Evolutionary conservation across 2,329 filamentous ascomycete genomes (phyloP), one percentile per base, ranked within the genome.

Genomic region (Rachicladosporium sp.): DNA sequence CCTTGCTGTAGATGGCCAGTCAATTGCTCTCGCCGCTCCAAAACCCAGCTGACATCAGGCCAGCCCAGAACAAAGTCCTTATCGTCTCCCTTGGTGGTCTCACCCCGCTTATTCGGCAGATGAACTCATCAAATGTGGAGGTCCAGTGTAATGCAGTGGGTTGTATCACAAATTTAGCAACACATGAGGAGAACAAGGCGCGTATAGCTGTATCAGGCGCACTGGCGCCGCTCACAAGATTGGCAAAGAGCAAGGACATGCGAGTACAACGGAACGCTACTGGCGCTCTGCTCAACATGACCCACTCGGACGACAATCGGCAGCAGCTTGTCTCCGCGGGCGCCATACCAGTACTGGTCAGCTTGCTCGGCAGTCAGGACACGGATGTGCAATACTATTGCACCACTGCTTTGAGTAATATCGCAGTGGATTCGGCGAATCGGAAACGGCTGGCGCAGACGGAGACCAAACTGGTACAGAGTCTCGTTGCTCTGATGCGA

Each of bases 351-450:
- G 89, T 98, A 6, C 78, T 98, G 19, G 91, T 98, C 31, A 87
- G 95, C 57, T 78, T 98, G 15, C 78, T 98, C 34, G 87, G 85
- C 6, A 96, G 91, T 19, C 69, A 81, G 43, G 91, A 98, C 56
- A 88, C 95, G 50, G 91, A 98, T 58, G 91, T 98, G 27, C 91
- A 98, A 66, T 98, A 98, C 65, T 98, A 98, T 66, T 98, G 91
- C 68, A 98, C 91, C 11, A 98, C 91, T 4, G 91, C 91, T 9
- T 75, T 98, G 43, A 96, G 89, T 71, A 98, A 98, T 62, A 98
- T 98, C 52, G 91, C 91, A 5, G 91, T 98, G 39, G 91, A 98
- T 58, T 74, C 82, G 34, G 82, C 78, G 55, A 96, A 96, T 65
- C 75, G 91, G 50, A 86, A 88, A 57, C 87, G 89, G 59, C 74